Evolutionary conservation across 1,284 basidiomycete genomes (phyloP).

Genomic region (Sanghuangporus sanghuang): DNA sequence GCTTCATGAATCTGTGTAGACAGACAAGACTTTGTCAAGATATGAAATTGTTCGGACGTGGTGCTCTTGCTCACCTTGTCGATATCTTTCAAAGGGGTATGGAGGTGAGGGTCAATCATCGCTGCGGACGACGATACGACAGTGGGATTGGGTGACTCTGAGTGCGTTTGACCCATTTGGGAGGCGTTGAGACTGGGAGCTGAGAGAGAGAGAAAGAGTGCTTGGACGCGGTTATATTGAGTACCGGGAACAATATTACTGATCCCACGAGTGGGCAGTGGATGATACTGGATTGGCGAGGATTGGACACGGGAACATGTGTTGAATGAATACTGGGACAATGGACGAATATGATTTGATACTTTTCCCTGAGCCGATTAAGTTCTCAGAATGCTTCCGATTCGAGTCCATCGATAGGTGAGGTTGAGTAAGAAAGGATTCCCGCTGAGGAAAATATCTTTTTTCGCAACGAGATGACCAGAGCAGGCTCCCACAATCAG

Average conservation of each 20-base stretch:
- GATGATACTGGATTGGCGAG: neutral
- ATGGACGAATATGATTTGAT: neutral
- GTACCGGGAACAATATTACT: neutral
- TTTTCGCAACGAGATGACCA: too few species aligned
- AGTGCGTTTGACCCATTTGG: neutral
- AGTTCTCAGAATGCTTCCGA: too few species aligned
- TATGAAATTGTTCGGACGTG: neutral
- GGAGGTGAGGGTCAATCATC: neutral
- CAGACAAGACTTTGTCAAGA: neutral
- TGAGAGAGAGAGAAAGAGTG: neutral
- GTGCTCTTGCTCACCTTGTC: neutral
- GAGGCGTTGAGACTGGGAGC: neutral
- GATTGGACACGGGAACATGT: neutral
- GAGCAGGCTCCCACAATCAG: too few species aligned
- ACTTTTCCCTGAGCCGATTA: too few species aligned
- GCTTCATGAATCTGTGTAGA: conserved; percentile 36
- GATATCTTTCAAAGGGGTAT: neutral
- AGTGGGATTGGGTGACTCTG: neutral
- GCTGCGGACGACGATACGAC: neutral
- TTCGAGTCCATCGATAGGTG: too few species aligned
- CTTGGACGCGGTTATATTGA: neutral
- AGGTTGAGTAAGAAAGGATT: too few species aligned
- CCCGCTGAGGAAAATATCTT: too few species aligned
- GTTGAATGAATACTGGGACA: neutral
- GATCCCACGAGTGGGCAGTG: neutral